Conservation (phyloP, 2,329 filamentous ascomycete genomes). For the Cladosporium sp. region DNA sequence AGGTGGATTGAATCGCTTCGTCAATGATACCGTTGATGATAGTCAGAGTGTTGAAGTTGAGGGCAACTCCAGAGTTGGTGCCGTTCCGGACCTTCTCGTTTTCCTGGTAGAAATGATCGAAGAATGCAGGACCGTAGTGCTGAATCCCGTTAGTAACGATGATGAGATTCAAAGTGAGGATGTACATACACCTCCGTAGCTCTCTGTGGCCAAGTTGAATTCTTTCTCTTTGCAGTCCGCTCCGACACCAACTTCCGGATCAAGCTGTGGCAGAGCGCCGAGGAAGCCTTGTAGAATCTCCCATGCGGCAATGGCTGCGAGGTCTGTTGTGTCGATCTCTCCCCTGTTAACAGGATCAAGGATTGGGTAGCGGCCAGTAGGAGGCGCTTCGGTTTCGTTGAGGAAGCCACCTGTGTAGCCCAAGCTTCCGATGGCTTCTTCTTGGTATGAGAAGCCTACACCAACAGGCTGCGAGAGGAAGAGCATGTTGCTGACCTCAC, state of each 20-base stretch:
- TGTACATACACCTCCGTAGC: slow-evolving; percentile 59
- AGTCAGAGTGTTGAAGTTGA: slow-evolving; percentile 54
- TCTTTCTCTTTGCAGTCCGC: slow-evolving; percentile 44
- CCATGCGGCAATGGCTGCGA: slow-evolving; percentile 57
- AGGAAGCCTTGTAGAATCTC: slow-evolving; percentile 55
- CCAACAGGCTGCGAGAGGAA: slow-evolving; percentile 64
- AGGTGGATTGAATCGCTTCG: slow-evolving; percentile 48
- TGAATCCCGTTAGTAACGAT: background rate
- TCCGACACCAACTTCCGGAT: slow-evolving; percentile 41
- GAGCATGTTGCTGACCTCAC: slow-evolving; percentile 59
- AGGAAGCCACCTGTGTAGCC: slow-evolving; percentile 50
- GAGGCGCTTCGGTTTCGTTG: slow-evolving; percentile 41
- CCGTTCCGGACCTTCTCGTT: slow-evolving; percentile 57
- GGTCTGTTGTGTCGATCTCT: slow-evolving; percentile 55
- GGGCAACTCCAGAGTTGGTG: slow-evolving; percentile 37
- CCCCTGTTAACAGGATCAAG: slow-evolving; percentile 47
- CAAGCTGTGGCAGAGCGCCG: slow-evolving; percentile 49
- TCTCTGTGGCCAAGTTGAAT: slow-evolving; percentile 64
- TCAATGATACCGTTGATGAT: slow-evolving; percentile 60
- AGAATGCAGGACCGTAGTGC: slow-evolving; percentile 53
- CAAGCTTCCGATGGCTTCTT: slow-evolving; percentile 39
- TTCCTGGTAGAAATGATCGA: slow-evolving; percentile 58
- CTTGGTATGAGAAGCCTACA: slow-evolving; percentile 58
- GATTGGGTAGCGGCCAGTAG: slow-evolving; percentile 50
- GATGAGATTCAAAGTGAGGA: background rate